Base-by-base conservation (phyloP, 768 basidiomycete genomes). In the Xerocomellus dryophilus region DNA sequence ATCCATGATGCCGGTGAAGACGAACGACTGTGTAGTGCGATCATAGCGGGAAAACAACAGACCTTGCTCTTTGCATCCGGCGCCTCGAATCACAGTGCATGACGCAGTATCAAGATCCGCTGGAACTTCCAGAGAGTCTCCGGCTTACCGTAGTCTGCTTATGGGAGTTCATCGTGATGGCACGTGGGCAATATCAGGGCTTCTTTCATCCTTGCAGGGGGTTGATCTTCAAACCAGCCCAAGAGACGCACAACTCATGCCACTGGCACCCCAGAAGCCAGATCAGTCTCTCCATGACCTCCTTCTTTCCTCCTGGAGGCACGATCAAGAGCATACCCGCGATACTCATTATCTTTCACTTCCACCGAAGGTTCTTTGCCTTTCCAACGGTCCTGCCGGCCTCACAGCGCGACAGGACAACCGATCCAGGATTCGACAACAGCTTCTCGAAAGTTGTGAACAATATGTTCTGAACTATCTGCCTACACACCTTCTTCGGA, bases 381-480 rank as follows among this genome's bases (percentile, higher is more conserved):
- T 41, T 10, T 43, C 58, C 12, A 41, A 35, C 8, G 27, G 27
- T 44, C 38, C 39, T 29, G 1, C 21, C 15, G 6, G 14, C 17
- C 23, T 39, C 35, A 20, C 35, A 29, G 12, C 25, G 5, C 41
- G 14, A 11, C 47, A 27, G 23, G 51, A 39, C 27, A 14, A 29
- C 29, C 57, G 2, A 23, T 45, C 39, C 5, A 44, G 2, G 39
- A 17, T 49, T 25, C 47, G 18, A 8, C 58, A n/a, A 11, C 57
- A 45, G 38, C 39, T 59, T 7, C 47, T 59, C 9, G 57, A 50
- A 32, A 32, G 9, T 12, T 59, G 59, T 10, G 57, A 59, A 47
- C 58, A 29, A 44, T 65, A 59, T 17, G 51, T 61, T 20, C 42
- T 54, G 27, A 66, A 64, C n/a, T 50, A 57, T 17, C 44, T 64